These are phyloP conservation scores for Aspergillus diversus DNA, from an alignment of 495 filamentous ascomycete genomes.

Conservation along the genomic window DNA sequence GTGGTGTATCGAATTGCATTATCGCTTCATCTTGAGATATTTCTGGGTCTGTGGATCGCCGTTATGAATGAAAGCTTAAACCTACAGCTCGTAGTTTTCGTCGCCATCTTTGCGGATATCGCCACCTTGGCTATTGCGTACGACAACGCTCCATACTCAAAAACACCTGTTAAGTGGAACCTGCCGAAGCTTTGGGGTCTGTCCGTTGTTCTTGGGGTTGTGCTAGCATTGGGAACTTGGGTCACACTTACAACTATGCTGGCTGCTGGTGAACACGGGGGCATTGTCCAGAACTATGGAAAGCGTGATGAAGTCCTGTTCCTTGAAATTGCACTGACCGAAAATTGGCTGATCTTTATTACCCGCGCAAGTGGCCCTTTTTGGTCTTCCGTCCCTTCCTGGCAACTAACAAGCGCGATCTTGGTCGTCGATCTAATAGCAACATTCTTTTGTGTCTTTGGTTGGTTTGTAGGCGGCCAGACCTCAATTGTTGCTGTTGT, in stretches of 20 bases:
- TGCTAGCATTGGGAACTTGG: conserved; percentile 83
- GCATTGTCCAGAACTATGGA: conserved; percentile 88
- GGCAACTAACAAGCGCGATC: conserved; percentile 77
- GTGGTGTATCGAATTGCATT: conserved; percentile 94
- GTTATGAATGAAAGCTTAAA: conserved; percentile 82
- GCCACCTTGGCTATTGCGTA: conserved; percentile 93
- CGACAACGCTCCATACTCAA: conserved; percentile 87
- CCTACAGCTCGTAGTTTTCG: conserved; percentile 85
- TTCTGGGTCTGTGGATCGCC: conserved; percentile 88
- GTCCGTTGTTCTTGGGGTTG: conserved; percentile 77
- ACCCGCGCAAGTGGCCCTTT: conserved; percentile 86
- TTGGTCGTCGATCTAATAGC: conserved; percentile 79
- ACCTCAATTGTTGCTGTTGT: conserved; percentile 79
- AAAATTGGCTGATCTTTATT: conserved; percentile 98
- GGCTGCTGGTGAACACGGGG: conserved; percentile 64
- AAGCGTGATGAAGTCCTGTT: conserved; percentile 81
- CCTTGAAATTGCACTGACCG: conserved; percentile 85
- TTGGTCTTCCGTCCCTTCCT: conserved; percentile 83
- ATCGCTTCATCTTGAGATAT: conserved; percentile 87
- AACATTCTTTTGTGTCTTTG: conserved; percentile 81
- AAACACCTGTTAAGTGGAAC: conserved; percentile 92
- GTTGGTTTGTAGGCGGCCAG: conserved; percentile 69
- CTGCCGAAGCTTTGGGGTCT: conserved; percentile 90
- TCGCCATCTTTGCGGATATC: conserved; percentile 93
- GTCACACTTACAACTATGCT: conserved; percentile 81